Conservation (phyloP, 192 early-diverging fungal species). For the Cladochytrium replicatum region DNA sequence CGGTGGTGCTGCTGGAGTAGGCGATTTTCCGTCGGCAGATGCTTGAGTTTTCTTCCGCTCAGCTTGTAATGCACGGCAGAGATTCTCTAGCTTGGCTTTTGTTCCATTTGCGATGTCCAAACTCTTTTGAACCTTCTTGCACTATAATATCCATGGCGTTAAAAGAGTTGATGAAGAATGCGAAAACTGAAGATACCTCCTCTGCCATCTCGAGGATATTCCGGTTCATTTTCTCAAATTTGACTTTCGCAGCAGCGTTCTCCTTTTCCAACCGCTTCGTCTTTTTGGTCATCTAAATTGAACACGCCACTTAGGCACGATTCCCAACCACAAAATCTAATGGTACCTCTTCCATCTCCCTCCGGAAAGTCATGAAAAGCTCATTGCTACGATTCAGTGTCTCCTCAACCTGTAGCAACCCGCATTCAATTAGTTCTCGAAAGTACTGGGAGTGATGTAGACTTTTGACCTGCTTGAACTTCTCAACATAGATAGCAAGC, state of each 20-base stretch:
- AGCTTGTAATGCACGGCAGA: constrained; percentile 46
- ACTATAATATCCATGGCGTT: too few species aligned
- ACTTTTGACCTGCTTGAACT: constrained; percentile 50
- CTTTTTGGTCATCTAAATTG: constrained; percentile 45
- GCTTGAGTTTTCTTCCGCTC: too few species aligned
- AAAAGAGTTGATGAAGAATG: too few species aligned
- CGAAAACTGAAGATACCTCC: too few species aligned
- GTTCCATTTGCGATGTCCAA: constrained; percentile 35
- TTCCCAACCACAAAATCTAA: too few species aligned
- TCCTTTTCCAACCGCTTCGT: constrained; percentile 47
- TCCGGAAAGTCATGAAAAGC: constrained; percentile 50
- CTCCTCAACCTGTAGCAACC: constrained; percentile 43
- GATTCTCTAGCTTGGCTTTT: constrained; percentile 39
- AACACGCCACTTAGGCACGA: too few species aligned
- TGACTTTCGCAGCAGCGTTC: constrained; percentile 36
- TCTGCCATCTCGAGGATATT: constrained; percentile 52
- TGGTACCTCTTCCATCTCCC: constrained; percentile 49
- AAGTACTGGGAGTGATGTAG: too few species aligned
- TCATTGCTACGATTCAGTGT: constrained; percentile 56
- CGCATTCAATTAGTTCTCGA: too few species aligned
- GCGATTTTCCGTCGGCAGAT: too few species aligned
- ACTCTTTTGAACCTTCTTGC: constrained; percentile 33
- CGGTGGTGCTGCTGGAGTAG: too few species aligned
- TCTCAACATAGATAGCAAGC: constrained; percentile 49
- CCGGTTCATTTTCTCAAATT: constrained; percentile 50